A percentile compares a stretch with the other conserved stretches of the same genome.
Evolutionary conservation across 2,329 filamentous ascomycete genomes (phyloP).

Genomic region (Raffaelea albimanens): DNA sequence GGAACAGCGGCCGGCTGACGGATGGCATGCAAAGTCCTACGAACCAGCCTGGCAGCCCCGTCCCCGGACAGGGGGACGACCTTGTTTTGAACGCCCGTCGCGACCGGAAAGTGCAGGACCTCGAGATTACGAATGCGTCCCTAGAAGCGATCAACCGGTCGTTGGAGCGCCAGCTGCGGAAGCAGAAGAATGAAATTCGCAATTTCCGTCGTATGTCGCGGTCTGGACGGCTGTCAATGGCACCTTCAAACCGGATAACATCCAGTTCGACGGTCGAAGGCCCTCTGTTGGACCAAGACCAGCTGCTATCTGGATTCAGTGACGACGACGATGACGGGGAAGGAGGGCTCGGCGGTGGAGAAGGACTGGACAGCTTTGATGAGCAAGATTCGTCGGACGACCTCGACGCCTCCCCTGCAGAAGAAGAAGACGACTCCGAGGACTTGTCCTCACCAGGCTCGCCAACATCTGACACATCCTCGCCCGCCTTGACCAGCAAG

Average conservation of each 20-base stretch:
- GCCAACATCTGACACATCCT: slow-evolving; percentile 17
- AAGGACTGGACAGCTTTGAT: slow-evolving; percentile 31
- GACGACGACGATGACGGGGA: slow-evolving; percentile 35
- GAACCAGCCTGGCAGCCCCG: slow-evolving; percentile 29
- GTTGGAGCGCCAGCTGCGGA: slow-evolving; percentile 80
- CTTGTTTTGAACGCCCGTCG: slow-evolving; percentile 79
- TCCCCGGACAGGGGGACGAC: slow-evolving; percentile 53
- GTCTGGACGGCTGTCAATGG: slow-evolving; percentile 62
- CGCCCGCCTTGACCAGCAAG: slow-evolving; percentile 32
- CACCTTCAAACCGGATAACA: slow-evolving; percentile 30
- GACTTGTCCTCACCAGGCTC: slow-evolving; percentile 27
- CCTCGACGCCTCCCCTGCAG: slow-evolving; percentile 17
- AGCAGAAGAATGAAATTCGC: slow-evolving; percentile 81
- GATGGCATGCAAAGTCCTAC: slow-evolving; percentile 43
- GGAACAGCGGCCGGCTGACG: slow-evolving; percentile 2
- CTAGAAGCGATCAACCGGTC: slow-evolving; percentile 91
- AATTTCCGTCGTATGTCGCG: slow-evolving; percentile 79
- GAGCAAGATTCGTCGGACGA: slow-evolving; percentile 33
- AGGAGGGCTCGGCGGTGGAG: background rate
- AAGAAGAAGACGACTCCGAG: slow-evolving; percentile 13
- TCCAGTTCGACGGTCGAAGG: slow-evolving; percentile 33
- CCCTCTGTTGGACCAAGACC: slow-evolving; percentile 29
- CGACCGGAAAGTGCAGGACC: slow-evolving; percentile 88
- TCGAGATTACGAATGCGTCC: slow-evolving; percentile 94
- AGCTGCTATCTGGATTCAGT: slow-evolving; percentile 39